Evolutionary conservation across 306 rosid genomes (phyloP).

Genomic region (Prunus kanzakura): DNA sequence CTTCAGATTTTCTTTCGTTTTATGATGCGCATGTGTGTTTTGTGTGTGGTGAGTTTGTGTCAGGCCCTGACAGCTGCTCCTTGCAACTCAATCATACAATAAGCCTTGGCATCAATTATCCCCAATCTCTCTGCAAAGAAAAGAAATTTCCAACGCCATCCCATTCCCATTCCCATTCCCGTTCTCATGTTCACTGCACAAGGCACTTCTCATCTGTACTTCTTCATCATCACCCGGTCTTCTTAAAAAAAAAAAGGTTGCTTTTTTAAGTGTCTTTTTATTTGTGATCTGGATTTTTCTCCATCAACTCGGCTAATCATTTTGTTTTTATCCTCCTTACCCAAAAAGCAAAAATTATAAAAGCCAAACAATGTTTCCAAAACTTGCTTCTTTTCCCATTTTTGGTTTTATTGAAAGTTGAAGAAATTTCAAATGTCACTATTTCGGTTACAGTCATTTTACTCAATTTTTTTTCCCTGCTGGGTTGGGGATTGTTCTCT

Average conservation of each 20-base stretch:
- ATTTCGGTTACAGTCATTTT: slow-evolving; percentile 13
- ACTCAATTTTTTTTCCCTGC: slow-evolving; percentile 21
- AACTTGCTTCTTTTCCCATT: slow-evolving; percentile 13
- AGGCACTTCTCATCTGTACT: neutral
- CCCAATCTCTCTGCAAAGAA: neutral
- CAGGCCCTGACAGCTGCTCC: slow-evolving; percentile 70
- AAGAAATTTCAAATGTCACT: slow-evolving; percentile 24
- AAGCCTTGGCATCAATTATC: slow-evolving; percentile 39
- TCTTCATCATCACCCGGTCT: neutral
- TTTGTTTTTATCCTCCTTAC: neutral
- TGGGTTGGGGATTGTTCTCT: slow-evolving; percentile 36
- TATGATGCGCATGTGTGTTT: slow-evolving; percentile 46
- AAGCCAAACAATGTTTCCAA: neutral
- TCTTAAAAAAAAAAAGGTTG: neutral
- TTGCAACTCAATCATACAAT: slow-evolving; percentile 41
- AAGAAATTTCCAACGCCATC: slow-evolving; percentile 9
- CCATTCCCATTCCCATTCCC: slow-evolving; percentile 27
- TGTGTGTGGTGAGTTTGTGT: slow-evolving; percentile 33
- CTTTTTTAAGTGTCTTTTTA: neutral
- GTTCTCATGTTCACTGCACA: slow-evolving; percentile 24
- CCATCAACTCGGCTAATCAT: neutral
- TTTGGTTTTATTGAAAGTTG: slow-evolving; percentile 21
- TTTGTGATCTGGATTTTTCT: slow-evolving; percentile 11
- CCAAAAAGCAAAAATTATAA: slow-evolving; percentile 1
- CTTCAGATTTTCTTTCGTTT: slow-evolving; percentile 11